These are phyloP conservation scores for Jamesozyma lodderae DNA, from an alignment of 805 yeast genomes.

Conservation along the genomic window DNA sequence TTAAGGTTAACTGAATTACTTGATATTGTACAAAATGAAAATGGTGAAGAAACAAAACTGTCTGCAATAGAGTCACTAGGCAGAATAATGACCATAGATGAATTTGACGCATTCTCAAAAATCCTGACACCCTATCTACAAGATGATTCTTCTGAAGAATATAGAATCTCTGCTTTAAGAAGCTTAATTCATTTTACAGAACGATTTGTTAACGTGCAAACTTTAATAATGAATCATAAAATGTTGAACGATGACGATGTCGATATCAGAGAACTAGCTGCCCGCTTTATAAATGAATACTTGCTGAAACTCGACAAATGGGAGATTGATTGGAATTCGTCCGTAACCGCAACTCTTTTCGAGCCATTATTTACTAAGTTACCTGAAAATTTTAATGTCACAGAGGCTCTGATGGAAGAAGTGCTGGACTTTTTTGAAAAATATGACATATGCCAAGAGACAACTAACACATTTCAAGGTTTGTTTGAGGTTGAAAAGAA, in stretches of 20 bases:
- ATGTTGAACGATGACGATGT: constrained; percentile 60
- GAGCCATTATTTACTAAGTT: neutral
- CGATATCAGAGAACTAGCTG: constrained; percentile 42
- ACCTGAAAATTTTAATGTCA: neutral
- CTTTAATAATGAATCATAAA: constrained; percentile 26
- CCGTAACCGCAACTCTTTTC: neutral
- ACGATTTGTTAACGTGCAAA: constrained; percentile 2
- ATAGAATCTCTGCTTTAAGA: constrained; percentile 20
- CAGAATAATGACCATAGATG: constrained; percentile 26
- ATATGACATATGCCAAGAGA: constrained; percentile 12
- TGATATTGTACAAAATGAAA: constrained; percentile 22
- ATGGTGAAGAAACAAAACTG: constrained; percentile 40
- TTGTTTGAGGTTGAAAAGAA: constrained; percentile 61
- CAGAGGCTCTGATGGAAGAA: neutral
- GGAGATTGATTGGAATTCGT: neutral
- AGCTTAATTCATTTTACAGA: constrained; percentile 14
- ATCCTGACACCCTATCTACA: constrained; percentile 6
- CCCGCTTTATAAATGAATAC: constrained; percentile 32
- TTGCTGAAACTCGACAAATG: constrained; percentile 5
- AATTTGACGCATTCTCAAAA: constrained; percentile 8
- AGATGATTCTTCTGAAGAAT: constrained; percentile 19
- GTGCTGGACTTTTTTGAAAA: constrained; percentile 8
- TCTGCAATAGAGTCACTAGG: constrained; percentile 48
- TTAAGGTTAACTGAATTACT: constrained; percentile 15
- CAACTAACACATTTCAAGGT: constrained; percentile 24